Evolutionary conservation across 352 stramenopile genomes (phyloP).

Genomic region (Pythium utonaiense): DNA sequence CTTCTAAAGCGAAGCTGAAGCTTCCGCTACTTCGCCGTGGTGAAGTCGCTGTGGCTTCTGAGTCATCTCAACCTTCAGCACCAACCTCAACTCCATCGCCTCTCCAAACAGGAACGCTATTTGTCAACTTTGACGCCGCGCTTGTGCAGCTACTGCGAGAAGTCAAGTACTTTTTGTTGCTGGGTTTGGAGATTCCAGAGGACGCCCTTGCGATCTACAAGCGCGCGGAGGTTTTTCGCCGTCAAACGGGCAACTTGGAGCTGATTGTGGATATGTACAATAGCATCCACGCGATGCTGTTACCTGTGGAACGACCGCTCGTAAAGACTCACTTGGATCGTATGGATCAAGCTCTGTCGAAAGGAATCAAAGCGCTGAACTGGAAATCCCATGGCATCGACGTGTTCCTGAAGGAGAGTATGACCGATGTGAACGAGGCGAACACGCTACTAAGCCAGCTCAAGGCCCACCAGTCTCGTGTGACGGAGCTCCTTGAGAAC

Average conservation of each 20-base stretch:
- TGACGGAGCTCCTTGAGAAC: constrained; percentile 69
- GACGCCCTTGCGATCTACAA: constrained; percentile 91
- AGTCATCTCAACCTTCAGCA: background rate
- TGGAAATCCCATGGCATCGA: constrained; percentile 94
- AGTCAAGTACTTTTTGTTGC: constrained; percentile 92
- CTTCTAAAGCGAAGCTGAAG: constrained; percentile 84
- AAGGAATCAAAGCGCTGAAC: constrained; percentile 89
- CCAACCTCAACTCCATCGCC: background rate
- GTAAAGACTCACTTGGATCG: constrained; percentile 86
- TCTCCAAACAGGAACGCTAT: constrained; percentile 33
- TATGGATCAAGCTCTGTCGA: constrained; percentile 87
- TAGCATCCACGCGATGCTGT: constrained; percentile 78
- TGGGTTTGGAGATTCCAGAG: constrained; percentile 87
- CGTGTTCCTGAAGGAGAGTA: constrained; percentile 88
- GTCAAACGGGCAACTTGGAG: constrained; percentile 90
- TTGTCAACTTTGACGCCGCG: constrained; percentile 90
- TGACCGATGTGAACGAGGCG: constrained; percentile 87
- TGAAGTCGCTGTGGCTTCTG: background rate
- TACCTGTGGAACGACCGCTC: constrained; percentile 88
- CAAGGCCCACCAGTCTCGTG: constrained; percentile 82
- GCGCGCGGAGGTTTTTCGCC: constrained; percentile 87
- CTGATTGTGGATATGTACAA: constrained; percentile 94
- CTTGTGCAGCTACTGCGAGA: constrained; percentile 90
- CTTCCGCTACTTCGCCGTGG: constrained; percentile 79
- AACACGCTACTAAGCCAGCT: constrained; percentile 83